Evolutionary conservation across 140 eudicot genomes (phyloP).

Genomic region (Senecio squalidus): DNA sequence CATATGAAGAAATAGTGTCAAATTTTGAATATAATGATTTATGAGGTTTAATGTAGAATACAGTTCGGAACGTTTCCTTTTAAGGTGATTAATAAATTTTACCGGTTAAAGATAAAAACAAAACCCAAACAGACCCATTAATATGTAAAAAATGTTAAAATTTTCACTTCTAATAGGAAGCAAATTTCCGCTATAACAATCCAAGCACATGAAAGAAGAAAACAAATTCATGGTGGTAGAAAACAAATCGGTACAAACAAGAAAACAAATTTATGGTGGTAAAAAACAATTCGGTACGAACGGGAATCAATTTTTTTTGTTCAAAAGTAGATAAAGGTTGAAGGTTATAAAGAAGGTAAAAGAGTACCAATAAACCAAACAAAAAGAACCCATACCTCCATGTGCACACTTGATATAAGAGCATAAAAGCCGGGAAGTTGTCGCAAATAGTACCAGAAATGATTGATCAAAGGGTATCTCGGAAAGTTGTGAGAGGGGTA

Average conservation of each 20-base stretch:
- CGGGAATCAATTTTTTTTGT: constrained; percentile 3
- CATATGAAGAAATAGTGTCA: too few species aligned
- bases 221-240: neutral
- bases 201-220: neutral
- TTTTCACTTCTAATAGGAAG: too few species aligned
- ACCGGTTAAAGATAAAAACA: too few species aligned
- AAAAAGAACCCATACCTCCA: constrained; percentile 23
- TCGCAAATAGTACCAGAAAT: constrained; percentile 7
- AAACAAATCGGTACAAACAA: constrained; percentile 1
- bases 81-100: too few species aligned
- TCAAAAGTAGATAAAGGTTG: constrained; percentile 14
- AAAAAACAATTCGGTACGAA: neutral
- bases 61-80: too few species aligned
- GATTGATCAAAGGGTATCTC: constrained; percentile 4
- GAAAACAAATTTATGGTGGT: neutral
- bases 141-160: too few species aligned
- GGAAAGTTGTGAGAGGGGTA: constrained; percentile 9
- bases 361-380: constrained; percentile 14
- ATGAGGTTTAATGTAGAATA: too few species aligned
- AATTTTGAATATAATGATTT: too few species aligned
- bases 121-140: too few species aligned
- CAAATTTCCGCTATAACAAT: neutral
- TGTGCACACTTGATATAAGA: constrained; percentile 11
- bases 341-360: constrained; percentile 12
- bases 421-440: constrained; percentile 15